Percentiles rank a stretch among this genome's conserved stretches.
phyloP scores from a whole-genome alignment of 768 basidiomycete genomes.

The Russula virescens region DNA sequence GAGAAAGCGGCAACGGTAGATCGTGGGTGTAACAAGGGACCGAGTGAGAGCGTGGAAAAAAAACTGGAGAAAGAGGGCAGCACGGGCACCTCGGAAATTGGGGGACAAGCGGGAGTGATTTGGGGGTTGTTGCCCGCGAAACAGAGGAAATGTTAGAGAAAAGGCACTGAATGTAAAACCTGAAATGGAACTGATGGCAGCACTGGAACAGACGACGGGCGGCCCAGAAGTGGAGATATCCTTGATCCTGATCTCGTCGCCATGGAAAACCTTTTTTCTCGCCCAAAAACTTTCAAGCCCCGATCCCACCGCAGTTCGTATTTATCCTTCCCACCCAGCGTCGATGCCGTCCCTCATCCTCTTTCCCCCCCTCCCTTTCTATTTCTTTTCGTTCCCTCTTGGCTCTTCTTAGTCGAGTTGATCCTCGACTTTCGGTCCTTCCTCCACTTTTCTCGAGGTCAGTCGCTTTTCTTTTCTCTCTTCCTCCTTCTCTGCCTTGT shows the following conservation, averaged over 20 bases:
- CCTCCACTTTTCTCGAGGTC: conserved; percentile 39
- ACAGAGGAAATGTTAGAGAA: not conserved
- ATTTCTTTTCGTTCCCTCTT: conserved; percentile 26
- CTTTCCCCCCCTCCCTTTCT: conserved; percentile 26
- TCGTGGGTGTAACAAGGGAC: not conserved
- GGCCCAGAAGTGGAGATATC: too few species aligned
- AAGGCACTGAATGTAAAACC: not conserved
- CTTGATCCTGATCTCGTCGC: conserved; percentile 10
- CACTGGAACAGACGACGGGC: too few species aligned
- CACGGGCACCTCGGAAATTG: not conserved
- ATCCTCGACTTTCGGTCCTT: conserved; percentile 52
- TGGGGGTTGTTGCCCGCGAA: not conserved
- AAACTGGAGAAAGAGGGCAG: too few species aligned
- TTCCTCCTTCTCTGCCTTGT: not conserved
- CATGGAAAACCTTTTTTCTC: conserved; percentile 2
- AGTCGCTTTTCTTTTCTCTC: not conserved
- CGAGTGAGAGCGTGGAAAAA: too few species aligned
- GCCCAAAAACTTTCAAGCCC: conserved; percentile 9
- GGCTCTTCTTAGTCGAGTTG: conserved; percentile 56
- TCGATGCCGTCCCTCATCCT: too few species aligned
- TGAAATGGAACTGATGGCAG: not conserved
- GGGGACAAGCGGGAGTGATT: not conserved
- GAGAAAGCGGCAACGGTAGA: not conserved
- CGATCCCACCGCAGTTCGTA: conserved; percentile 19
- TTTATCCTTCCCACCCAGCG: too few species aligned